phyloP scores from a whole-genome alignment of 2,329 filamentous ascomycete genomes.

The Fusarium sp. region DNA sequence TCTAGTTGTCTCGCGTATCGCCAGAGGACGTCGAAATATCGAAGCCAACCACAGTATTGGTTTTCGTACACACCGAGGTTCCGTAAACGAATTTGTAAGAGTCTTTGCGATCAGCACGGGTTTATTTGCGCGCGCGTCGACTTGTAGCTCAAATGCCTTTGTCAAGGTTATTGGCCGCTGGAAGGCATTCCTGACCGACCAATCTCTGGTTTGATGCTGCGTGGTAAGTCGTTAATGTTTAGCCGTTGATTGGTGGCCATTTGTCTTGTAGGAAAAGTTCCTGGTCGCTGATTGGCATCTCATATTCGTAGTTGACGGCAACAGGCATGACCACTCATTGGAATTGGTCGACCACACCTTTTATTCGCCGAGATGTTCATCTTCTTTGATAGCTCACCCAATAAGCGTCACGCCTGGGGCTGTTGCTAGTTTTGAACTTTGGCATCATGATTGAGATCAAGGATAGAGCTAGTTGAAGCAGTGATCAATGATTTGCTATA shows the following conservation, averaged over 20 bases:
- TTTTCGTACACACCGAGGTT: constrained; percentile 9
- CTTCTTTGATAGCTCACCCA: not conserved
- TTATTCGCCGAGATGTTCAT: constrained; percentile 2
- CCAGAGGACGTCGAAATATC: constrained; percentile 1
- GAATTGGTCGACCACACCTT: not conserved
- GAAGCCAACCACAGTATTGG: not conserved
- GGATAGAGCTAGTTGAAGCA: constrained; percentile 12
- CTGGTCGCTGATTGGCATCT: constrained; percentile 5
- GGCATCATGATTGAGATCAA: constrained; percentile 17
- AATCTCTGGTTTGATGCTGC: not conserved
- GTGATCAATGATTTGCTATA: constrained; percentile 20
- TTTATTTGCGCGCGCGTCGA: constrained; percentile 27
- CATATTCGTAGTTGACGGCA: constrained; percentile 6
- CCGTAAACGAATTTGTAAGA: not conserved
- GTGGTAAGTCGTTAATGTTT: constrained; percentile 2
- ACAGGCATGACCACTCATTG: not conserved
- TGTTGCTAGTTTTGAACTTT: constrained; percentile 2
- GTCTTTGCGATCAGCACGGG: not conserved
- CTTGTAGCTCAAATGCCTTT: not conserved
- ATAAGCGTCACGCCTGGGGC: not conserved
- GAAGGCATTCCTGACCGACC: not conserved
- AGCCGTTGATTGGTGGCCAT: constrained; percentile 21
- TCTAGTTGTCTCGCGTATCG: constrained; percentile 9
- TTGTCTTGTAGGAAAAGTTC: not conserved
- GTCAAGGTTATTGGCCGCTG: not conserved